Percentiles rank a stretch among this genome's conserved stretches.
Conservation (phyloP, 2,329 filamentous ascomycete species). For the Fusarium sp. region DNA sequence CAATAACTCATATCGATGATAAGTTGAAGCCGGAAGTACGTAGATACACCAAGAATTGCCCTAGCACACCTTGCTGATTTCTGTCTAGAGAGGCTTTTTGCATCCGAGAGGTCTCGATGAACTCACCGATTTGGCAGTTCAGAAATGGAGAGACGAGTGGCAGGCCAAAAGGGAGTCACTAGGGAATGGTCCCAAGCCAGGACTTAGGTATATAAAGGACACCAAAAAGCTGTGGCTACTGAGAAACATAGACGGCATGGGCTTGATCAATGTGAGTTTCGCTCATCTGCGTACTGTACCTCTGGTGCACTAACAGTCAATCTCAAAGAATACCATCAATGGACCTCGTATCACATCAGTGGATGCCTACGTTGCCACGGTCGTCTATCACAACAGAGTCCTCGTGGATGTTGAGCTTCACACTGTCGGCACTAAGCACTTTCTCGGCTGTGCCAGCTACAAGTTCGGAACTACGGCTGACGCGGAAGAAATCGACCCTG, state of each 20-base stretch:
- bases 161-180: background rate
- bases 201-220: background rate
- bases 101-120: background rate
- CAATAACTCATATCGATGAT: slow-evolving; percentile 12
- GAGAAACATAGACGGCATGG: background rate
- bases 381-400: background rate
- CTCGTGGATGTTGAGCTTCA: slow-evolving; percentile 37
- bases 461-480: background rate
- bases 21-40: slow-evolving; percentile 4
- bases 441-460: slow-evolving; percentile 31
- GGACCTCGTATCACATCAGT: slow-evolving; percentile 39
- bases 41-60: background rate
- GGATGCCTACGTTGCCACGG: slow-evolving; percentile 37
- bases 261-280: slow-evolving; percentile 38
- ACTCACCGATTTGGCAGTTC: background rate
- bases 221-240: background rate
- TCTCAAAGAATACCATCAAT: slow-evolving; percentile 40
- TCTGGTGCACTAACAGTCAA: background rate
- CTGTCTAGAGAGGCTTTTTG: background rate
- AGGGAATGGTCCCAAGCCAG: background rate
- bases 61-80: background rate
- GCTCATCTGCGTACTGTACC: background rate
- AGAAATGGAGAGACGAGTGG: background rate
- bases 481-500: background rate
- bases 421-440: slow-evolving; percentile 40